phyloP scores from a whole-genome alignment of 78 protist species.

The Planoprotostelium fungivorum region DNA sequence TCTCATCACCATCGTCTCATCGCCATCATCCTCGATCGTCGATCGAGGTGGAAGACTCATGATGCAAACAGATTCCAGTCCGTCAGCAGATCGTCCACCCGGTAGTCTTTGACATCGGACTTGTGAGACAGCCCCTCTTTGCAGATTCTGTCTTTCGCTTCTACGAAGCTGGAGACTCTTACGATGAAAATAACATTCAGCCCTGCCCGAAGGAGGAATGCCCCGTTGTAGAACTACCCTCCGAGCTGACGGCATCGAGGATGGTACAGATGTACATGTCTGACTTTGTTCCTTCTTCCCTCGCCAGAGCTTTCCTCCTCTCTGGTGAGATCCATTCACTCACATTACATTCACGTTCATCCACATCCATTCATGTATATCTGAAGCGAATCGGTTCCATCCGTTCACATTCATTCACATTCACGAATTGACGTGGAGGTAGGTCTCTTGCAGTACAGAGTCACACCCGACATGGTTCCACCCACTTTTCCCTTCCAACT shows the following conservation, averaged over 20 bases:
- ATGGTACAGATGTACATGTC: neutral
- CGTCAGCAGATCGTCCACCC: neutral
- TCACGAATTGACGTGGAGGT: too few relatives aligned
- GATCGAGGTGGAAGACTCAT: neutral
- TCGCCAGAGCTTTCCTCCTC: neutral
- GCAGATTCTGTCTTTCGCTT: neutral
- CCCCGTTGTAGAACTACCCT: neutral
- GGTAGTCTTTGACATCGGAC: neutral
- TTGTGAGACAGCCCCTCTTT: neutral
- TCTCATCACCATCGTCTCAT: too few relatives aligned
- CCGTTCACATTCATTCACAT: too few relatives aligned
- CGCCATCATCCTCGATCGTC: too few relatives aligned
- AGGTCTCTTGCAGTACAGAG: neutral
- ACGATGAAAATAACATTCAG: neutral
- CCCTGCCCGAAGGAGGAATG: neutral
- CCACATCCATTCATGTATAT: too few relatives aligned
- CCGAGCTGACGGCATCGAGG: neutral
- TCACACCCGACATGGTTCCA: neutral
- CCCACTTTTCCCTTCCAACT: neutral
- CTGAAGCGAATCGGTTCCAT: too few relatives aligned
- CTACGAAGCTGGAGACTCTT: neutral
- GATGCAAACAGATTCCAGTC: neutral
- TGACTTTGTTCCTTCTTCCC: neutral
- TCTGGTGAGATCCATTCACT: neutral
- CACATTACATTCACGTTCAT: too few relatives aligned